Conservation (phyloP, 306 rosid genomes). For the Luffa aegyptiaca region DNA sequence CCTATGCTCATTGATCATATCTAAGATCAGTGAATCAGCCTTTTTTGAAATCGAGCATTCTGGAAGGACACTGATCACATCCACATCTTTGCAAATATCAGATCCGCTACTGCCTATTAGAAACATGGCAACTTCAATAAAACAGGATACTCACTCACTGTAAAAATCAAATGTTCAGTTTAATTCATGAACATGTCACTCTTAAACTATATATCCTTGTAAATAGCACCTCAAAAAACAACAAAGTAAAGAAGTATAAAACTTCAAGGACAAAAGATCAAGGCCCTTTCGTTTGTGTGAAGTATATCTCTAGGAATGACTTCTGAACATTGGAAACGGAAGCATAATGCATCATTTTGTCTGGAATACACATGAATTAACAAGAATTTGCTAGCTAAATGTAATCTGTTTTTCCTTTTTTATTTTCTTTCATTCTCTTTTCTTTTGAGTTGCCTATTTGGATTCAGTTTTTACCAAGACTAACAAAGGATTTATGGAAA, state of each 20-base stretch:
- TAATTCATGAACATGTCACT: not conserved
- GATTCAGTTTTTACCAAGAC: not conserved
- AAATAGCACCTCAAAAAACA: not conserved
- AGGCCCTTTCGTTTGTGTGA: not conserved
- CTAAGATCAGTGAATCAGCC: conserved; percentile 26
- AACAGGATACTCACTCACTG: not conserved
- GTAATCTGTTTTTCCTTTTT: not conserved
- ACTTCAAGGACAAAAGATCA: not conserved
- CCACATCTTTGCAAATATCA: conserved; percentile 78
- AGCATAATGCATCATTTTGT: not conserved
- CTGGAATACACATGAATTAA: not conserved
- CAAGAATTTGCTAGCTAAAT: not conserved
- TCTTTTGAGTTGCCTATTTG: not conserved
- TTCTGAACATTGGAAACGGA: not conserved
- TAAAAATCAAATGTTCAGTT: conserved; percentile 5
- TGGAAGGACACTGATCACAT: conserved; percentile 73
- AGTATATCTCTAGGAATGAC: not conserved
- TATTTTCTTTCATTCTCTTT: not conserved
- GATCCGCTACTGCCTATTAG: conserved; percentile 51
- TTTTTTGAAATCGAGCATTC: conserved; percentile 40
- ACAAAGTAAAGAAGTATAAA: not conserved
- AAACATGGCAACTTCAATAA: conserved; percentile 3
- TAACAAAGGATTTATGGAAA: not conserved
- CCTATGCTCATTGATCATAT: conserved; percentile 33
- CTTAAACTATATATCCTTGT: not conserved